Base-by-base conservation (phyloP, 2,329 filamentous ascomycete genomes). In the Ceratocystis harringtonii region DNA sequence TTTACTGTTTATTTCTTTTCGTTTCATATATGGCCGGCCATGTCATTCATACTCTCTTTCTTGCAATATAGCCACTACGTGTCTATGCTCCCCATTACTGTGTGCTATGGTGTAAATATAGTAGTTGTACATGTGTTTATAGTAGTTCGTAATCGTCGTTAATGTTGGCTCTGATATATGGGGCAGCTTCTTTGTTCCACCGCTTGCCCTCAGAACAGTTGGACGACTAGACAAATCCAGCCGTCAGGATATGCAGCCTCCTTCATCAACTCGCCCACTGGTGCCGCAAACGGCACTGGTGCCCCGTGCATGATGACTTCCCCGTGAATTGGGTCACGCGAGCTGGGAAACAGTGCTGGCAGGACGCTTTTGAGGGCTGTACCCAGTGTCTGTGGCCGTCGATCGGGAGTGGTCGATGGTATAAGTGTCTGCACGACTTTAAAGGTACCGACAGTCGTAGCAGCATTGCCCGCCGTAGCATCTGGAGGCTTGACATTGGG, bases 191-290 rank as follows among this genome's bases (percentile, higher is more conserved):
- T 25, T 19, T 25, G n/a, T 43, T 50, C 30, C 22, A n/a, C 12
- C 22, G 41, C 19, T 22, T 10, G 17, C 45, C 28, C 36, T 43
- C 30, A 67, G 36, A 67, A 67, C 62, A 67, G 30, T 30, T 63
- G 55, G n/a, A 96, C 82, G 63, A 90, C 88, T 52, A 96, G 75
- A 74, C 90, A 90, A 30, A 96, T 75, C 87, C 92, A 99, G 0
- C 94, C 94, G 75, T 99, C 94, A 0, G 90, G 85, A 78, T 96
- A 97, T 1, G 90, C 85, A 3, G 89, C 88, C 71, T 88, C 87
- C 66, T 85, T 82, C 76, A 94, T 88, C 66, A 99, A 74, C 60
- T 96, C 92, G 71, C 90, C 88, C 19, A 99, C 75, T 28, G 86
- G 86, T 1, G 91, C 88, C 67, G 79, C 76, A 77, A 97, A 88